These are phyloP conservation scores for Phaseolus coccineus DNA, from an alignment of 331 rosid genomes.

Conservation along the genomic window DNA sequence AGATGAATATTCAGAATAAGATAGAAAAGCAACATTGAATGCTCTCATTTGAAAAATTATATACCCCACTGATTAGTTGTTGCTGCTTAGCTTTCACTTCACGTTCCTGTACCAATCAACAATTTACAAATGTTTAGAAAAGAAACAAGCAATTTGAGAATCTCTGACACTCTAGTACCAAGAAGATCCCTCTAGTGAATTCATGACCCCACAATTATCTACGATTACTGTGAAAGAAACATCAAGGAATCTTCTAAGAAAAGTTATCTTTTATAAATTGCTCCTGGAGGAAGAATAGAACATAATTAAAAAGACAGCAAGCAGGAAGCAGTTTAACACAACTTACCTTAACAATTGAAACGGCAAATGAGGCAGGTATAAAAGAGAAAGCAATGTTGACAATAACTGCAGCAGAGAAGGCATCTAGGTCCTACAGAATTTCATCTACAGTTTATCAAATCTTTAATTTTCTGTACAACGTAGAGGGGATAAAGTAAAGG, in stretches of 20 bases:
- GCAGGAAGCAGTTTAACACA: conserved; percentile 36
- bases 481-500: neutral
- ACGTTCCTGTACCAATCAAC: conserved; percentile 81
- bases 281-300: conserved; percentile 3
- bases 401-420: conserved; percentile 93
- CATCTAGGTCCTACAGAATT: conserved; percentile 90
- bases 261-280: conserved; percentile 9
- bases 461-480: conserved; percentile 23
- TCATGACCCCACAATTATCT: conserved; percentile 22
- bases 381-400: conserved; percentile 91
- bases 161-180: conserved; percentile 15
- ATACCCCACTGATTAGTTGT: conserved; percentile 96
- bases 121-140: conserved; percentile 38
- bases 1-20: conserved; percentile 38
- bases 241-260: neutral
- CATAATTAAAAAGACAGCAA: conserved; percentile 12
- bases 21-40: neutral
- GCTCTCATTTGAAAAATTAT: conserved; percentile 37
- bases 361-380: conserved; percentile 96
- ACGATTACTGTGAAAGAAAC: conserved; percentile 22
- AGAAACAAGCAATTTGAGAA: conserved; percentile 37
- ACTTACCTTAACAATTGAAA: conserved; percentile 91
- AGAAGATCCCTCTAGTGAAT: conserved; percentile 37
- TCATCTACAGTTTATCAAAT: conserved; percentile 38
- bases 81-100: conserved; percentile 98